Base-by-base conservation (phyloP, 352 stramenopile species). In the Phytophthora pluvialis region DNA sequence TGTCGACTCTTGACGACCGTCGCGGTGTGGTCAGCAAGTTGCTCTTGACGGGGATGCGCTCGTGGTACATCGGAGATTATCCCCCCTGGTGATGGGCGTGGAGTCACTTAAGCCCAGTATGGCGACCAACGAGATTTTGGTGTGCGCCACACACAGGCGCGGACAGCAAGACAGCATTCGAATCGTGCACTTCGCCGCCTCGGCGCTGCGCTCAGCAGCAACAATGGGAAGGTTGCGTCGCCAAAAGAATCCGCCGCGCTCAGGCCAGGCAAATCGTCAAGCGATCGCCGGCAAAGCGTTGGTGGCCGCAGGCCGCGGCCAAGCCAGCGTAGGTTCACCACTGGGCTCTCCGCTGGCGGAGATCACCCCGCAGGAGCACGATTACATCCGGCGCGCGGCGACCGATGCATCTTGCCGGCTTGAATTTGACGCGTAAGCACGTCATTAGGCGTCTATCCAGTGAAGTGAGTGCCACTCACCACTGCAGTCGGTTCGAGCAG, bases 1-100 rank as follows among this genome's bases (percentile, higher is more conserved):
- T 29, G 40, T 58, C 53, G 52, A 56, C 39, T 59, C 38, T 63
- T 70, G 66, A 46, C 50, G 61, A 70, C 61, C 56, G 56, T 64
- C 46, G 50, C 25, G 36, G n/a, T 45, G 44, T 70, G 49, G 56
- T 67, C 54, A 67, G 44, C 42, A 67, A 18, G 25, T 52, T 28
- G n/a, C 25, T 52, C 43, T 57, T 67, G 54, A 64, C 51, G 15
- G 10, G 26, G 55, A 52, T 45, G 32, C 18, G 31, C 31, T 13
- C 25, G 50, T 54, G 40, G 46, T 16, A 60, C 28, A 40, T 21
- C 21, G 5, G 18, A 28, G 65, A 62, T 71, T 56, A 47, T 28
- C 53, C 61, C 61, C 58, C 48, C 42, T 16, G 39, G 54, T 54
- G 64, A 72, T 66, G 63, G 40, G 48, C 63, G 46, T 50, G 13